Conservation (phyloP, 768 basidiomycete species). For the Mycena rebaudengoi region DNA sequence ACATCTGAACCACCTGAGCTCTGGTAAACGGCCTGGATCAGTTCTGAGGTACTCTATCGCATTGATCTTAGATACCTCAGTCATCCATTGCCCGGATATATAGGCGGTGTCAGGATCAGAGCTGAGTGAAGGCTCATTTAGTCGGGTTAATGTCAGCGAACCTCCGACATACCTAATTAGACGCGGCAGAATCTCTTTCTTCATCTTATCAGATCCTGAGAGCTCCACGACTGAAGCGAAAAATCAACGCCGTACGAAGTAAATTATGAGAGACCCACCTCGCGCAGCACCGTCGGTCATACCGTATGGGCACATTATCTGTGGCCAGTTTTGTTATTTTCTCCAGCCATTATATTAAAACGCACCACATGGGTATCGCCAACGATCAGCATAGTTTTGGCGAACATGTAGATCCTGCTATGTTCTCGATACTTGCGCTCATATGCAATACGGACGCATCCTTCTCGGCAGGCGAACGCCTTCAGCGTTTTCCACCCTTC, state of each 20-base stretch:
- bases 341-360: not conserved
- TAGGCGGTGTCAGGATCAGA: conserved; percentile 69
- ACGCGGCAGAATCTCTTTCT: conserved; percentile 62
- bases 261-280: conserved; percentile 39
- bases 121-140: conserved; percentile 43
- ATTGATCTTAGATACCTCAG: too few relatives aligned
- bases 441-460: conserved; percentile 72
- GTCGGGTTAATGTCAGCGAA: not conserved
- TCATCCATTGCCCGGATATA: conserved; percentile 88
- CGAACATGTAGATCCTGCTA: conserved; percentile 71
- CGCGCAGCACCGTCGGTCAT: conserved; percentile 86
- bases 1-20: conserved; percentile 60
- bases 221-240: conserved; percentile 63
- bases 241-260: not conserved
- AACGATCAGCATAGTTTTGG: conserved; percentile 67
- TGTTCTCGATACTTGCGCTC: conserved; percentile 68
- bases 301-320: conserved; percentile 77
- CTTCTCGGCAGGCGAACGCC: conserved; percentile 67
- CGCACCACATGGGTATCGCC: conserved; percentile 65
- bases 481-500: conserved; percentile 80
- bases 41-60: too few relatives aligned
- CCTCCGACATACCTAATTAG: conserved; percentile 61
- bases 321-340: not conserved
- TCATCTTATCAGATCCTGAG: conserved; percentile 66
- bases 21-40: too few relatives aligned